Evolutionary conservation across 2,329 filamentous ascomycete genomes (phyloP), one percentile per base, ranked within the genome.

Genomic region (Pseudogymnoascus sp.): DNA sequence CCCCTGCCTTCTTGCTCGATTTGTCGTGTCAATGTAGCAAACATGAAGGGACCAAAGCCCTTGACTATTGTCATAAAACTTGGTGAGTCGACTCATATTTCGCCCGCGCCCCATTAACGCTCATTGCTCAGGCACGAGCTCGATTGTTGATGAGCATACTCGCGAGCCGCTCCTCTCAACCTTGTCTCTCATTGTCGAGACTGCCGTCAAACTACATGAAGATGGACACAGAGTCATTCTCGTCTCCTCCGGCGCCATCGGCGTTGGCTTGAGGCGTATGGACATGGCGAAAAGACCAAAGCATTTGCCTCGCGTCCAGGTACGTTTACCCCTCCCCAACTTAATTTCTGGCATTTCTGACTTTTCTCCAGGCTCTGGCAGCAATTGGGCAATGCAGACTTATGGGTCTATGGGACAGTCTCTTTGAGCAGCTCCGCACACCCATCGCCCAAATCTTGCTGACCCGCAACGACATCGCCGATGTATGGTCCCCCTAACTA

Each of bases 171-270:
- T 97, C 36, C 82, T 99, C 38, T 94, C 92, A 4, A 96, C 91
- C 67, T 79, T 99, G 61, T 92, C 89, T 63, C 80, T 93, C 63
- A 97, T 99, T 66, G 94, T 97, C 66, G 91, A 97, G 76, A 97
- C 94, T 18, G 91, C 91, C 12, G 88, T 93, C 60, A 89, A 86
- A 71, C 80, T 99, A 43, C 86, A 87, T 66, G 88, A 92, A 74
- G 89, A 96, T 85, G 94, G 94, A 58, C 92, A 99, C 74, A 86
- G 87, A 68, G 94, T 99, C 59, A 87, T 99, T 73, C 89, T 99
- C 66, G 95, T 97, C 65, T 99, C 94, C 2, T 99, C 94, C 0
- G 94, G 94, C 63, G 94, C 94, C 73, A 96, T 99, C 74, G 94
- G 93, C 62, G 91, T 99, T 63, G 94, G 92, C 6, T 80, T 99